phyloP scores from a whole-genome alignment of 805 yeast species.

The Ogataea parapolymorpha region DNA sequence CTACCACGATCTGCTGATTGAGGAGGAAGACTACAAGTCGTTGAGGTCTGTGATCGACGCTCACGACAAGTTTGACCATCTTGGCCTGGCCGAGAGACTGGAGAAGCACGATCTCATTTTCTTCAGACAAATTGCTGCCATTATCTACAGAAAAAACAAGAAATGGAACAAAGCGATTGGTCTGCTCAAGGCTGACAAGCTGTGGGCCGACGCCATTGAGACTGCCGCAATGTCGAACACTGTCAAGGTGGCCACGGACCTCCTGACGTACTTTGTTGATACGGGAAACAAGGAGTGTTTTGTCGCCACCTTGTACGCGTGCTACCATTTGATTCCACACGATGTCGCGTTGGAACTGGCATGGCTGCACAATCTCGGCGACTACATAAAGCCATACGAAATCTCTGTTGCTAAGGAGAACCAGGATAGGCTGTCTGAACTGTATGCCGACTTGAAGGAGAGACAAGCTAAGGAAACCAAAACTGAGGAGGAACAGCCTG shows the following conservation, averaged over 20 bases:
- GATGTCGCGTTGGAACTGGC: conserved; percentile 87
- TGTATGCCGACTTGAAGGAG: conserved; percentile 66
- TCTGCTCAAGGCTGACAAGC: conserved; percentile 83
- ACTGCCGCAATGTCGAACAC: conserved; percentile 84
- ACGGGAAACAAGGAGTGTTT: conserved; percentile 95
- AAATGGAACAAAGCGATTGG: conserved; percentile 89
- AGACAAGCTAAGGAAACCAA: conserved; percentile 58
- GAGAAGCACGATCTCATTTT: conserved; percentile 89
- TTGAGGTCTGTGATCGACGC: conserved; percentile 83
- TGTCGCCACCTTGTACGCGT: conserved; percentile 81
- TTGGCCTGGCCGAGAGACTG: conserved; percentile 87
- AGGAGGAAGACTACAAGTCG: conserved; percentile 93
- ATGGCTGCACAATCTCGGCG: conserved; percentile 83
- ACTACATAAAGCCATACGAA: conserved; percentile 88
- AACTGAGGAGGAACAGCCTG: conserved; percentile 47
- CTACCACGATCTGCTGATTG: conserved; percentile 90
- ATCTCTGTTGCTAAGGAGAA: conserved; percentile 83
- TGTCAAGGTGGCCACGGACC: conserved; percentile 80
- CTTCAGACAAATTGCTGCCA: conserved; percentile 95
- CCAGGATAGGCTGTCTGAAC: conserved; percentile 57
- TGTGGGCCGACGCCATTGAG: conserved; percentile 92
- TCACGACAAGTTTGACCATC: conserved; percentile 86
- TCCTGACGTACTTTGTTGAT: conserved; percentile 88
- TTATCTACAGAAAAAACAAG: conserved; percentile 89
- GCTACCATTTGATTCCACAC: conserved; percentile 73